A percentile compares a stretch with the other conserved stretches of the same genome.
Conservation (phyloP, 1,284 basidiomycete genomes). For the Cystodermella granulosa region DNA sequence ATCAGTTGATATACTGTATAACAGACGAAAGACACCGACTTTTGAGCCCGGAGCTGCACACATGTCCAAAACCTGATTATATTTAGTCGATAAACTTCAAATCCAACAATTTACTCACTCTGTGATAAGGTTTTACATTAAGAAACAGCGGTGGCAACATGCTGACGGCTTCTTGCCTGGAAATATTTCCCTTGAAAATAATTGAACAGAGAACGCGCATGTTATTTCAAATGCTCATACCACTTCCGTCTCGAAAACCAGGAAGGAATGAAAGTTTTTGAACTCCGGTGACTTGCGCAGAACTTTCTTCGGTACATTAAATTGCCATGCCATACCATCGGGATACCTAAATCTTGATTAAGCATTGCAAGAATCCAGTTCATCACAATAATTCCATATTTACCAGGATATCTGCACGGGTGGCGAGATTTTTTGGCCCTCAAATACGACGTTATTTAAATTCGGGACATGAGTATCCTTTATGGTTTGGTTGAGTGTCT, state of each 20-base stretch:
- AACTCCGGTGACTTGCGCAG: conserved; percentile 90
- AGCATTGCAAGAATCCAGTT: conserved; percentile 4
- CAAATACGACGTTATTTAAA: conserved; percentile 71
- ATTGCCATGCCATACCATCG: conserved; percentile 89
- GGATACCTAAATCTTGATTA: conserved; percentile 96
- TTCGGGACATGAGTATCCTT: conserved; percentile 74
- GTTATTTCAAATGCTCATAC: conserved; percentile 44
- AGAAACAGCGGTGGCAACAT: conserved; percentile 97
- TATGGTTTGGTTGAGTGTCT: conserved; percentile 69
- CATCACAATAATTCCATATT: background rate
- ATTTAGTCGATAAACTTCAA: conserved; percentile 7
- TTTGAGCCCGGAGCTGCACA: conserved; percentile 99
- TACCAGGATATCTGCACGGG: conserved; percentile 84
- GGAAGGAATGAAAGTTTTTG: conserved; percentile 92
- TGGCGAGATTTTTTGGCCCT: conserved; percentile 72
- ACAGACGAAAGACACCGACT: conserved; percentile 34
- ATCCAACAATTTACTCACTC: conserved; percentile 42
- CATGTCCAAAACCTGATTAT: conserved; percentile 83
- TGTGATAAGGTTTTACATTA: conserved; percentile 88
- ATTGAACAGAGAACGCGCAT: background rate
- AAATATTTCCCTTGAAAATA: conserved; percentile 79
- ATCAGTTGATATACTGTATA: conserved; percentile 12
- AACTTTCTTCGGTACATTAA: conserved; percentile 87
- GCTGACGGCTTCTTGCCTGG: conserved; percentile 95
- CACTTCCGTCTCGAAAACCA: conserved; percentile 97